A percentile compares a stretch with the other conserved stretches of the same genome.
Evolutionary conservation across 2,329 filamentous ascomycete species (phyloP).

Genomic region (Verruconis gallopava): DNA sequence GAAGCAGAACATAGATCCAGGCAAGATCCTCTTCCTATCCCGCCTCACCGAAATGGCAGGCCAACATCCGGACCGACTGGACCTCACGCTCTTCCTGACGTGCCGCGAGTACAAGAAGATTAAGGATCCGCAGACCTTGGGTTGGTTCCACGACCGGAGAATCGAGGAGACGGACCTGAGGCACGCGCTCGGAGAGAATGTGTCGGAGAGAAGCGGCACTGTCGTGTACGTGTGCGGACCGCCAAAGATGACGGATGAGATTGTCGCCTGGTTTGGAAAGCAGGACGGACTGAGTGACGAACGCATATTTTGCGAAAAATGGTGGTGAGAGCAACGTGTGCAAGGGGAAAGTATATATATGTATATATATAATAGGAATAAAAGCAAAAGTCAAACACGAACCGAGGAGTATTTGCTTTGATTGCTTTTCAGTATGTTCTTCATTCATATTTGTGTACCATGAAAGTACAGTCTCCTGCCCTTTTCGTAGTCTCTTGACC

Average conservation of each 20-base stretch:
- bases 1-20: constrained; percentile 15
- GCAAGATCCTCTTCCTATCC: constrained; percentile 25
- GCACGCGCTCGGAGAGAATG: constrained; percentile 23
- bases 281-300: constrained; percentile 26
- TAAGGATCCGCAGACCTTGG: neutral
- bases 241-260: constrained; percentile 34
- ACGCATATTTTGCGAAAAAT: constrained; percentile 37
- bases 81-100: constrained; percentile 25
- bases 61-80: neutral
- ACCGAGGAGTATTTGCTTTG: too few species aligned
- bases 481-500: too few species aligned
- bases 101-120: constrained; percentile 15
- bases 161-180: constrained; percentile 24
- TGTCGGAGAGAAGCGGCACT: constrained; percentile 25
- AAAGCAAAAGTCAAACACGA: too few species aligned
- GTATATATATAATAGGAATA: too few species aligned
- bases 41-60: constrained; percentile 16
- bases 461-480: too few species aligned
- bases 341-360: too few species aligned
- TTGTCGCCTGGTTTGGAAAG: constrained; percentile 27
- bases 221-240: constrained; percentile 38
- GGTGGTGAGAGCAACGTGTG: constrained; percentile 33
- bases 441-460: too few species aligned
- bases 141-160: constrained; percentile 12
- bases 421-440: too few species aligned